These are phyloP conservation scores for Peronospora tabacina DNA, from an alignment of 352 stramenopile genomes.

Conservation along the genomic window DNA sequence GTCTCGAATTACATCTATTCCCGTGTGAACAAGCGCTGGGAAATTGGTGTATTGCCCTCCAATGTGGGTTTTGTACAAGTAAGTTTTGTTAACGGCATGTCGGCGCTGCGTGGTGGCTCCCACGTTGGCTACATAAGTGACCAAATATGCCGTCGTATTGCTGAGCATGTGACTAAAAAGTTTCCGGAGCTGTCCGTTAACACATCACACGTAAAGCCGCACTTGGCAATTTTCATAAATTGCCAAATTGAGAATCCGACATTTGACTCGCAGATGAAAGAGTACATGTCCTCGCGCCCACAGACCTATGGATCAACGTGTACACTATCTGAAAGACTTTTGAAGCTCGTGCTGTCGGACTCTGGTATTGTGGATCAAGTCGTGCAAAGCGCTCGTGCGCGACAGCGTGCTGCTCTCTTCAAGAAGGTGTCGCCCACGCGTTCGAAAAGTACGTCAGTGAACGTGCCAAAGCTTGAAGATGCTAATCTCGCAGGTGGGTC, in stretches of 20 bases:
- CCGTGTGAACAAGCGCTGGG: constrained; percentile 92
- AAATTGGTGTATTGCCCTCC: constrained; percentile 89
- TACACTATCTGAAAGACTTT: constrained; percentile 89
- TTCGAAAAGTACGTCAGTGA: constrained; percentile 61
- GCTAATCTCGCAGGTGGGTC: constrained; percentile 94
- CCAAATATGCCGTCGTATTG: constrained; percentile 81
- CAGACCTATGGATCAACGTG: constrained; percentile 86
- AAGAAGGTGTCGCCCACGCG: constrained; percentile 78
- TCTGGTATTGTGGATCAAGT: constrained; percentile 93
- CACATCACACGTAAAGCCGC: constrained; percentile 93
- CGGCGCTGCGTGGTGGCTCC: constrained; percentile 92
- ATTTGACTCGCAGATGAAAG: constrained; percentile 99
- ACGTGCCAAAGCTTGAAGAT: constrained; percentile 99
- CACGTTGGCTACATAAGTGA: constrained; percentile 91
- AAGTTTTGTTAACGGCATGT: constrained; percentile 99
- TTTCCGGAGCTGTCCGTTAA: constrained; percentile 91
- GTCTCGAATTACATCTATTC: constrained; percentile 88
- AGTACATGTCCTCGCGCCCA: constrained; percentile 92
- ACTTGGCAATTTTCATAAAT: constrained; percentile 98
- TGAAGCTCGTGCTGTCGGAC: constrained; percentile 93
- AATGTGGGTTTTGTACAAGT: constrained; percentile 94
- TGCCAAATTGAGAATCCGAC: constrained; percentile 97
- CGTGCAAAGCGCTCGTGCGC: constrained; percentile 88
- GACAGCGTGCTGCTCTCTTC: constrained; percentile 89
- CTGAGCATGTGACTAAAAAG: constrained; percentile 95